Evolutionary conservation across 768 basidiomycete species (phyloP), one percentile per base, ranked within the genome.

Genomic region (Tylopilus intermedius): DNA sequence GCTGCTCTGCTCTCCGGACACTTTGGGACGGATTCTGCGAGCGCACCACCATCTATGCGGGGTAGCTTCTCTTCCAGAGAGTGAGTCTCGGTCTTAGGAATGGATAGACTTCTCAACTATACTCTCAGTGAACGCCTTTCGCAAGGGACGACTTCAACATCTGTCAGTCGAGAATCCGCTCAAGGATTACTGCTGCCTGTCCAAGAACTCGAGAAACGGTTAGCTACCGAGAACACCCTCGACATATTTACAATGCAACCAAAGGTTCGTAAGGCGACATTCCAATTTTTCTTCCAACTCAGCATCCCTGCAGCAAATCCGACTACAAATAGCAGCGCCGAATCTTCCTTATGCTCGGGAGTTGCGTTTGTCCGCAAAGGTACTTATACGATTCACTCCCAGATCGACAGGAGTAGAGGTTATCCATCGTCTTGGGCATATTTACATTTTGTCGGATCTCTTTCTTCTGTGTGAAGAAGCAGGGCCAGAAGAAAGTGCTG

Each of bases 181-280:
- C 69, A 76, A 21, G 78, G 78, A 1, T 66, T 80, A 54, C 69
- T 73, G 11, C 78, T 78, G 62, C 78, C 89, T 6, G 72, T 95
- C 18, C 71, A 80, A 26, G 90, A 94, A 58, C 78, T 99, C 14
- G 95, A 98, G 66, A 74, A 79, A 32, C 76, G 90, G 26, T 76
- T 99, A 32, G 78, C 84, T 27, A 86, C 90, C 1, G 80, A 86
- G 29, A 76, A 80, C 18, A 90, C 90, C 8, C 72, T 97, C 27
- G 96, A 99, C 67, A 84, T 99, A 42, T 99, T 99, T 68, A 90
- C 91, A 1, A 95, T 99, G 93, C 79, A 81, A 57, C 88, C 88
- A 1, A 94, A 92, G 81, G 95, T 92, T 57, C 56, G 57, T 58
- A 45, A 24, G 13, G 8, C 42, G 51, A 5, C 13, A 41, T 53